phyloP scores from a whole-genome alignment of 176 grass and related monocot species.

The barley (Hordeum vulgare) region MorexV3_pseudomolecules_assembly NC_058520.1:582247710-582248209 shows the following conservation, averaged over 20 bases:
- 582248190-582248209: too few species aligned
- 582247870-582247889: not conserved
- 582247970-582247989: not conserved
- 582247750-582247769: conserved; percentile 94
- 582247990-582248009: not conserved
- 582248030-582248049: not conserved
- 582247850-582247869: not conserved
- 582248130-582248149: not conserved
- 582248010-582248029: not conserved
- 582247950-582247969: not conserved
- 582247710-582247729: conserved; percentile 75
- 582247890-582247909: not conserved
- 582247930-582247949: not conserved
- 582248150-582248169: not conserved
- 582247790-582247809: conserved; percentile 78
- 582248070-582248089: not conserved
- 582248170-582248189: not conserved
- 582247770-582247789: conserved; percentile 82
- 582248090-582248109: not conserved
- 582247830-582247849: not conserved
- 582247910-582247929: not conserved
- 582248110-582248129: not conserved
- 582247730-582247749: conserved; percentile 73
- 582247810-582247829: conserved; percentile 33
- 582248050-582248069: not conserved